phyloP scores from a whole-genome alignment of 2,329 filamentous ascomycete species.

The Ascomycota sp. region DNA sequence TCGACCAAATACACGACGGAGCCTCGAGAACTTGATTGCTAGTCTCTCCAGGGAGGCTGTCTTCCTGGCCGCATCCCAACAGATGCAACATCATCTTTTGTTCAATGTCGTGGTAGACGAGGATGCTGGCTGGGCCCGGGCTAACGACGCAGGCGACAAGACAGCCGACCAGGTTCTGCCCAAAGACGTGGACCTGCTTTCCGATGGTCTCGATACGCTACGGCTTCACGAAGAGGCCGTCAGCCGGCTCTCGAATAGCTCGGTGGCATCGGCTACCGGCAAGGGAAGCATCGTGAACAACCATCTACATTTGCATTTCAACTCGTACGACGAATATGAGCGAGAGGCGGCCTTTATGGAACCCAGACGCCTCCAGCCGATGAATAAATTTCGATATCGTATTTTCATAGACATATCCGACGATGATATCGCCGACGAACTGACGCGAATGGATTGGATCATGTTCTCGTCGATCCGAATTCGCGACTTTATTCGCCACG shows the following conservation, averaged over 20 bases:
- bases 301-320: conserved; percentile 36
- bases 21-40: conserved; percentile 54
- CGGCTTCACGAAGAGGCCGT: conserved; percentile 26
- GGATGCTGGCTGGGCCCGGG: conserved; percentile 79
- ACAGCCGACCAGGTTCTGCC: conserved; percentile 14
- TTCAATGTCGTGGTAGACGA: conserved; percentile 61
- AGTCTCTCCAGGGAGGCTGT: conserved; percentile 59
- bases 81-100: conserved; percentile 65
- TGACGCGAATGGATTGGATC: conserved; percentile 93
- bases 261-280: conserved; percentile 20
- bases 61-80: conserved; percentile 66
- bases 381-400: conserved; percentile 77
- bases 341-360: conserved; percentile 53
- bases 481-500: conserved; percentile 80
- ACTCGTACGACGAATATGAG: conserved; percentile 61
- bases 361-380: conserved; percentile 44
- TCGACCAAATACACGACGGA: conserved; percentile 48
- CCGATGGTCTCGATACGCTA: conserved; percentile 23
- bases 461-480: conserved; percentile 93
- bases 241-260: conserved; percentile 24
- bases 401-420: conserved; percentile 74
- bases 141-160: conserved; percentile 34
- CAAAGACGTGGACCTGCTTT: conserved; percentile 19
- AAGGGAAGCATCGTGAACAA: conserved; percentile 18
- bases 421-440: conserved; percentile 70